phyloP scores from a whole-genome alignment of 139 green algal species.

The Deuterostichococcus epilithicus region DNA sequence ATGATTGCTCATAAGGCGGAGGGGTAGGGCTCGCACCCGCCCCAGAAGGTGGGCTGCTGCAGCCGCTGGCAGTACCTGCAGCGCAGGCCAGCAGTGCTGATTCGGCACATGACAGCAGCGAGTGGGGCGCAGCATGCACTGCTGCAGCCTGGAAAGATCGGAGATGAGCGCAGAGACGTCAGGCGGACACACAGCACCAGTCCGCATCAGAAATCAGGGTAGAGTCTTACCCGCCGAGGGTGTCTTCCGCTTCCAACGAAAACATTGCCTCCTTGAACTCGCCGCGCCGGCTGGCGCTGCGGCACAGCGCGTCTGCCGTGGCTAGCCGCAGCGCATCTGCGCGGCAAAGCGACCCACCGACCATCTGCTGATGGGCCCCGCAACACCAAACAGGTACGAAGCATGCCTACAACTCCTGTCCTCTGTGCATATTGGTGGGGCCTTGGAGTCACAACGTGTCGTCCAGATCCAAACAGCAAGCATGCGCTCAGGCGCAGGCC shows the following conservation, averaged over 20 bases:
- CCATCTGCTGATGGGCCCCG: no score
- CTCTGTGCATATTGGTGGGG: not conserved
- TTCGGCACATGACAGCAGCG: not conserved
- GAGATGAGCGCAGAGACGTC: not conserved
- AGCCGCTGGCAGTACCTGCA: constrained; percentile 60
- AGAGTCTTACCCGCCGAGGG: constrained; percentile 23
- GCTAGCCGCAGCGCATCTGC: constrained; percentile 57
- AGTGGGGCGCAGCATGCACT: not conserved
- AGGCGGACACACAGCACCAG: not conserved
- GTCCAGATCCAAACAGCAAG: not conserved
- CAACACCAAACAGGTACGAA: not conserved
- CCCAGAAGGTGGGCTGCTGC: constrained; percentile 50
- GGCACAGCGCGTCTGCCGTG: constrained; percentile 54
- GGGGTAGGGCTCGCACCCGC: constrained; percentile 19
- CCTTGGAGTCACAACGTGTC: constrained; percentile 1
- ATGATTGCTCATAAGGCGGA: no score
- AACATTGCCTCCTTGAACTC: constrained; percentile 43
- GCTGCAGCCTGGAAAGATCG: not conserved
- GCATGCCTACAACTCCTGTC: not conserved
- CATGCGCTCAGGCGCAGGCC: not conserved
- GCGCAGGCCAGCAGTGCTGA: not conserved
- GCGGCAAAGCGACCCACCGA: no score
- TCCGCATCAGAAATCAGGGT: not conserved
- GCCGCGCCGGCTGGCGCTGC: constrained; percentile 30
- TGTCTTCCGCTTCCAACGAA: constrained; percentile 39